A percentile compares a stretch with the other conserved stretches of the same genome.
phyloP scores from a whole-genome alignment of 2,329 filamentous ascomycete genomes.

The Botrytis cinerea region DNA sequence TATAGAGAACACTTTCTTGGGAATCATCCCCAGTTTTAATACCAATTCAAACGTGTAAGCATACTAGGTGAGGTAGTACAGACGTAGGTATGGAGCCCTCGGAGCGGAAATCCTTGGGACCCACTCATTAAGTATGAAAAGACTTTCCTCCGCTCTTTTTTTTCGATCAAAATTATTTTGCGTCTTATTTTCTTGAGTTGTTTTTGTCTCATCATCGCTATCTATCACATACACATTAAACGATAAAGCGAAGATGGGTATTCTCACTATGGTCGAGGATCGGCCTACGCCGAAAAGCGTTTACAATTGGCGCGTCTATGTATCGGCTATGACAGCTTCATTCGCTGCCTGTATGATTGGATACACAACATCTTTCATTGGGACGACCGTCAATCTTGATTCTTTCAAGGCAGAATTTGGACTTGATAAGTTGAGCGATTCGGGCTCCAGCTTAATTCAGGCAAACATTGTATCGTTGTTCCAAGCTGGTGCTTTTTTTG shows the following conservation, averaged over 20 bases:
- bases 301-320: slow-evolving; percentile 35
- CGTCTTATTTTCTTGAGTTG: neutral
- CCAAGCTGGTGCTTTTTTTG: slow-evolving; percentile 32
- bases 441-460: slow-evolving; percentile 31
- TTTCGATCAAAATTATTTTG: neutral
- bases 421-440: slow-evolving; percentile 29
- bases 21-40: neutral
- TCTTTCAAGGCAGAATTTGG: slow-evolving; percentile 33
- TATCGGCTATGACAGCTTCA: slow-evolving; percentile 31
- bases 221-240: neutral
- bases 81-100: slow-evolving; percentile 13
- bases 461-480: slow-evolving; percentile 37
- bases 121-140: slow-evolving; percentile 6
- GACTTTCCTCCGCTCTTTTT: slow-evolving; percentile 1
- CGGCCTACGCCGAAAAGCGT: slow-evolving; percentile 34
- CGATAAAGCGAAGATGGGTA: slow-evolving; percentile 26
- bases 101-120: slow-evolving; percentile 1
- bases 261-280: slow-evolving; percentile 33
- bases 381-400: slow-evolving; percentile 33
- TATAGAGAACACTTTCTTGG: neutral
- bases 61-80: neutral
- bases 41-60: slow-evolving; percentile 1
- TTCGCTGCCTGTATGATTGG: slow-evolving; percentile 36
- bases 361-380: slow-evolving; percentile 36
- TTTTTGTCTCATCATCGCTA: neutral